Percentiles rank a stretch among this genome's conserved stretches.
phyloP scores from a whole-genome alignment of 192 early-diverging fungal species.

The Coemansia interrupta region DNA sequence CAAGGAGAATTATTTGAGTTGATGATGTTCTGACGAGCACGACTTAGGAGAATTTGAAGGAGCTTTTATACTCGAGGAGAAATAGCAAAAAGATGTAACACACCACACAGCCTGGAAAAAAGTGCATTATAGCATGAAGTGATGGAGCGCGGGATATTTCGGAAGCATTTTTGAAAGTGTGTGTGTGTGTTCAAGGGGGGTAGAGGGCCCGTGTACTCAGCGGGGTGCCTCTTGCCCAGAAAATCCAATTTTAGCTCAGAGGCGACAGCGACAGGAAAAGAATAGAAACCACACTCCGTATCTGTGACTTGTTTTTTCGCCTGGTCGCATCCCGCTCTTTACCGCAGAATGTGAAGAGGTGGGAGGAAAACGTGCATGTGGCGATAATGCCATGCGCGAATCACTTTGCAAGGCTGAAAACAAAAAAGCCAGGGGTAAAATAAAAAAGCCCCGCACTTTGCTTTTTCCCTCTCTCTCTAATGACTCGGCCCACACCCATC shows the following conservation, averaged over 20 bases:
- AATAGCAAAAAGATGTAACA: slow-evolving; percentile 1
- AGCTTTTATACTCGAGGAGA: slow-evolving; percentile 7
- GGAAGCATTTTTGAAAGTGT: not conserved
- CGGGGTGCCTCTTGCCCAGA: too few relatives aligned
- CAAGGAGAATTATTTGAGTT: slow-evolving; percentile 2
- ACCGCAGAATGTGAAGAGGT: not conserved
- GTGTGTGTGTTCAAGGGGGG: too few relatives aligned
- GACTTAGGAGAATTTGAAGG: slow-evolving; percentile 5
- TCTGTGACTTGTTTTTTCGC: slow-evolving; percentile 9
- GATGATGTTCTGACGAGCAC: not conserved
- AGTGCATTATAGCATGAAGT: not conserved
- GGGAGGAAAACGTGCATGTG: not conserved
- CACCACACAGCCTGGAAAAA: not conserved
- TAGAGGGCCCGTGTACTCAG: too few relatives aligned
- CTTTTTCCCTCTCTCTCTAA: not conserved
- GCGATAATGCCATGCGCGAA: not conserved
- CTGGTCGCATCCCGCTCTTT: not conserved
- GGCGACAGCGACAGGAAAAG: not conserved
- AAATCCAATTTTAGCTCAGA: slow-evolving; percentile 8
- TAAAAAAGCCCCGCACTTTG: slow-evolving; percentile 7
- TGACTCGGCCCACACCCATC: not conserved
- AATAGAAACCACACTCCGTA: not conserved
- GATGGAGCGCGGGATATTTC: too few relatives aligned
- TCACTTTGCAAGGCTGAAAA: not conserved
- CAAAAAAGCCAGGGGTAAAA: slow-evolving; percentile 1